Percentiles rank a stretch among this genome's conserved stretches.
phyloP scores from a whole-genome alignment of 495 filamentous ascomycete genomes.

The Xylaria nigripes region DNA sequence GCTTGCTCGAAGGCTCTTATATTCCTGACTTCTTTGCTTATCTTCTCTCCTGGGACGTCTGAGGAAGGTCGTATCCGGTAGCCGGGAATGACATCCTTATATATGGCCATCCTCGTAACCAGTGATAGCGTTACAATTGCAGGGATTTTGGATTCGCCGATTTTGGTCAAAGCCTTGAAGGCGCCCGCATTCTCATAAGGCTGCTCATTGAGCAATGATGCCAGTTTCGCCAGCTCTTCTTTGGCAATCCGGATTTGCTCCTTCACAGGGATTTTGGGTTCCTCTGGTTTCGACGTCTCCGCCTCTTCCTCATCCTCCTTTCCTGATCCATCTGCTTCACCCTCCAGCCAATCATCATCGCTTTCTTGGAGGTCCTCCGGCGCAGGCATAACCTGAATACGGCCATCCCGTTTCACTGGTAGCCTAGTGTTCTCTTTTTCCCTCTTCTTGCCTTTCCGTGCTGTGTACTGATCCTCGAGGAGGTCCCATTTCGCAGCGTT shows the following conservation, averaged over 20 bases:
- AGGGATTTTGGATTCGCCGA: conserved; percentile 59
- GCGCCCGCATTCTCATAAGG: conserved; percentile 80
- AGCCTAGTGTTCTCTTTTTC: conserved; percentile 64
- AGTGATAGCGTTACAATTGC: conserved; percentile 77
- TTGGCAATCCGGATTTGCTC: conserved; percentile 80
- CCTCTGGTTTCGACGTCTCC: conserved; percentile 28
- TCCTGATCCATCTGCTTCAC: conserved; percentile 30
- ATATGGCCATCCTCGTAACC: conserved; percentile 80
- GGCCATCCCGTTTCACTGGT: conserved; percentile 71
- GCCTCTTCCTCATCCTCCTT: conserved; percentile 35
- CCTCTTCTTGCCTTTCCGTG: conserved; percentile 60
- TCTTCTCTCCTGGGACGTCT: conserved; percentile 65
- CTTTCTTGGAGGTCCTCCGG: conserved; percentile 41
- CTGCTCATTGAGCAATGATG: conserved; percentile 75
- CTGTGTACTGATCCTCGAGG: conserved; percentile 86
- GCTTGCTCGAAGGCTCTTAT: conserved; percentile 76
- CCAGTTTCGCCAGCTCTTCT: conserved; percentile 82
- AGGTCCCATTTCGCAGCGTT: conserved; percentile 63
- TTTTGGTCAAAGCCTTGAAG: conserved; percentile 67
- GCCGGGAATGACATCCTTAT: conserved; percentile 90
- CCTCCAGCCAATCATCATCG: conserved; percentile 48
- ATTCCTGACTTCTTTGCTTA: conserved; percentile 85
- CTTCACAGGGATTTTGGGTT: conserved; percentile 56
- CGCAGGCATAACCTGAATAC: conserved; percentile 51
- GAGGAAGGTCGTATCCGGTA: conserved; percentile 85